Conservation (phyloP, 257 asterid species). For the Solanum clarkiae region DNA sequence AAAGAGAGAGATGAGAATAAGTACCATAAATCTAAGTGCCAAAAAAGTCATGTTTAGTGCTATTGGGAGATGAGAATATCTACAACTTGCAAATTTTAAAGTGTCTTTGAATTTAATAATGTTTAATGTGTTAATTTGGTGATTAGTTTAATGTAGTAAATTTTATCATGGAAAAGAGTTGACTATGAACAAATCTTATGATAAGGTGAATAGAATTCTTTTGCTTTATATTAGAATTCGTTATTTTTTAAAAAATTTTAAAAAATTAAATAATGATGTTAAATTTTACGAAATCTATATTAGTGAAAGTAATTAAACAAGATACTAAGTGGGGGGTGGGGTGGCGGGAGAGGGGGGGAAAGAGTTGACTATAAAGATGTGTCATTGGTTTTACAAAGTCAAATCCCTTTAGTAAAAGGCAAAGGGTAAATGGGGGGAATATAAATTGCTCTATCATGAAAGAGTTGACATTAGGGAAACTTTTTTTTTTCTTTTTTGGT, state of each 20-base stretch:
- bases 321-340: background rate
- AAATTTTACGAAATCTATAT: background rate
- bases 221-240: background rate
- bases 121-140: background rate
- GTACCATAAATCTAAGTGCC: background rate
- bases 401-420: background rate
- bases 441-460: background rate
- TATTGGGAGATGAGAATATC: background rate
- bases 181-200: background rate
- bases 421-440: background rate
- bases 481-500: background rate
- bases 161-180: background rate
- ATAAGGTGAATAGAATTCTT: background rate
- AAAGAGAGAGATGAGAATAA: background rate
- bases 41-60: background rate
- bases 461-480: background rate
- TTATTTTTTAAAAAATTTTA: too few relatives aligned
- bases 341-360: rapidly evolving
- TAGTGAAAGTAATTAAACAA: background rate
- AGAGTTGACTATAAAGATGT: background rate
- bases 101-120: background rate
- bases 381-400: background rate
- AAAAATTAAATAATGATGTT: background rate
- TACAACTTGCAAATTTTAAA: background rate
- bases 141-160: background rate